These are phyloP conservation scores for Limnanthes douglasii DNA, from an alignment of 345 rosid species.

Conservation along the genomic window DNA sequence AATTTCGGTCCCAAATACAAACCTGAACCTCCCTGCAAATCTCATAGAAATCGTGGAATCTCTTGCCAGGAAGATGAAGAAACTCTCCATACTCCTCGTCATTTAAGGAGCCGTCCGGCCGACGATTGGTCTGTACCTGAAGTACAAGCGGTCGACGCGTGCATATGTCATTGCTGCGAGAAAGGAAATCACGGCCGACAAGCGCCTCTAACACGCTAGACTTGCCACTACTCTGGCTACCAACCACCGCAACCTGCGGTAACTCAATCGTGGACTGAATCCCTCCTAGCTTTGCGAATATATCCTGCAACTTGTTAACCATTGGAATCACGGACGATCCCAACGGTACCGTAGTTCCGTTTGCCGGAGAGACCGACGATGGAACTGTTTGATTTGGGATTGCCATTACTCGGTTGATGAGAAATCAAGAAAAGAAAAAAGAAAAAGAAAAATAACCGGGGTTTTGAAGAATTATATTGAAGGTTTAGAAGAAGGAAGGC, in stretches of 20 bases:
- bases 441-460: too few species aligned
- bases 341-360: too few species aligned
- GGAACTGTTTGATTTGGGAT: too few species aligned
- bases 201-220: constrained; percentile 76
- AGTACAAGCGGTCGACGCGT: constrained; percentile 72
- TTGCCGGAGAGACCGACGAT: constrained; percentile 7
- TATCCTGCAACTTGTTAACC: constrained; percentile 69
- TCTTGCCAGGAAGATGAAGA: constrained; percentile 54
- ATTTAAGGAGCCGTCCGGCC: constrained; percentile 25
- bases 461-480: too few species aligned
- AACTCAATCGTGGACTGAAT: constrained; percentile 61
- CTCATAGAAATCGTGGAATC: constrained; percentile 55
- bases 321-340: constrained; percentile 65
- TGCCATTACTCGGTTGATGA: too few species aligned
- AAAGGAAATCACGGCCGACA: constrained; percentile 75
- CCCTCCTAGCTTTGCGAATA: constrained; percentile 65
- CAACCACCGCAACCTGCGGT: constrained; percentile 80
- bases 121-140: constrained; percentile 56
- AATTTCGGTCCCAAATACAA: too few species aligned
- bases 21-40: constrained; percentile 75
- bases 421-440: too few species aligned
- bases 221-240: constrained; percentile 81
- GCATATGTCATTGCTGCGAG: constrained; percentile 60
- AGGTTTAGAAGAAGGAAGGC: too few species aligned
- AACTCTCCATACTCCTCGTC: constrained; percentile 80